phyloP scores from a whole-genome alignment of 2,329 filamentous ascomycete genomes.

The Cladosporium sp. region DNA sequence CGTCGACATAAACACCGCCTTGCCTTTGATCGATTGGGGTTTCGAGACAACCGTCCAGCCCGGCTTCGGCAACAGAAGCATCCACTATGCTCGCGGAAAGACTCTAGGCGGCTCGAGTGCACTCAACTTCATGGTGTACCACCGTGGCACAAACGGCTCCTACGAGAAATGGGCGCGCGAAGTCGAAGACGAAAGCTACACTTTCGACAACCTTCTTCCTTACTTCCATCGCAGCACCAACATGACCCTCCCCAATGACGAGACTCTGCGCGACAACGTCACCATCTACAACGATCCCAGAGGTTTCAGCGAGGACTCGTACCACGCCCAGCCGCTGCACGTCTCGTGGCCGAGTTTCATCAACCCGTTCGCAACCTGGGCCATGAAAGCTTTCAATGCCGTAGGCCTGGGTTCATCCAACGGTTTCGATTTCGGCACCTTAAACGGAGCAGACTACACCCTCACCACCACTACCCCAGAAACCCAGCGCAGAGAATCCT shows the following conservation, averaged over 20 bases:
- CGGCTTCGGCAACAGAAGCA: slow-evolving; percentile 36
- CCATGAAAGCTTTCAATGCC: slow-evolving; percentile 20
- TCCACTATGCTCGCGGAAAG: slow-evolving; percentile 43
- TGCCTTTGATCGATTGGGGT: slow-evolving; percentile 27
- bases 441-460: slow-evolving; percentile 17
- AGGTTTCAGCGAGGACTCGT: neutral
- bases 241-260: neutral
- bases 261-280: neutral
- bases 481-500: slow-evolving; percentile 20
- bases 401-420: slow-evolving; percentile 26
- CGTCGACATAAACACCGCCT: slow-evolving; percentile 21
- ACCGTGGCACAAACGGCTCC: slow-evolving; percentile 29
- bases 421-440: slow-evolving; percentile 25
- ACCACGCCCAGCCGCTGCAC: slow-evolving; percentile 22
- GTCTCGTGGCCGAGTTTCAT: slow-evolving; percentile 28
- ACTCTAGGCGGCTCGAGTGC: slow-evolving; percentile 47
- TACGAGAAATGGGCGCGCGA: slow-evolving; percentile 32
- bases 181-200: slow-evolving; percentile 35
- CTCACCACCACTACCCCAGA: slow-evolving; percentile 25
- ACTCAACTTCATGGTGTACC: slow-evolving; percentile 35
- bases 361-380: slow-evolving; percentile 27
- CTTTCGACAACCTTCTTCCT: slow-evolving; percentile 28
- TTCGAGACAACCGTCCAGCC: slow-evolving; percentile 23
- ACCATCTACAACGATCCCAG: neutral
- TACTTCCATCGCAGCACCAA: slow-evolving; percentile 3